phyloP scores from a whole-genome alignment of 768 basidiomycete genomes.

The Leccinum olivaceopallidum region DNA sequence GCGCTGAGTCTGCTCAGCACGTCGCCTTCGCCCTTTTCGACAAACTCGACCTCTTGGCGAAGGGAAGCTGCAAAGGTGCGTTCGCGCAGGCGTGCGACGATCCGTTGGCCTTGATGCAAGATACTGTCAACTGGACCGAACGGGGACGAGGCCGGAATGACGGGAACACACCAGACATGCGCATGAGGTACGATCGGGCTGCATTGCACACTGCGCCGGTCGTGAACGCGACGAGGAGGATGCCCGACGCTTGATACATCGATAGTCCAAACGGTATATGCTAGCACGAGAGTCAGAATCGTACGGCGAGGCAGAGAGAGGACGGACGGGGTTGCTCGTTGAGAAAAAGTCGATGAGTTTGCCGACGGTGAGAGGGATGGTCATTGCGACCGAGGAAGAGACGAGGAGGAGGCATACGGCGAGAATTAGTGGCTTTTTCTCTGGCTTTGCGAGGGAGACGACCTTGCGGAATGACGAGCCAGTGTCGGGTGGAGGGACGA shows the following conservation, averaged over 20 bases:
- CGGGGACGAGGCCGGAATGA: background rate
- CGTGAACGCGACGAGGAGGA: slow-evolving; percentile 76
- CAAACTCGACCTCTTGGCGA: slow-evolving; percentile 89
- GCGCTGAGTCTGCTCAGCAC: slow-evolving; percentile 88
- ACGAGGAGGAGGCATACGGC: slow-evolving; percentile 81
- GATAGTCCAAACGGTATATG: slow-evolving; percentile 81
- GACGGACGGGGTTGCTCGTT: slow-evolving; percentile 46
- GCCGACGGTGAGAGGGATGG: slow-evolving; percentile 90
- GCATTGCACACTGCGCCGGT: slow-evolving; percentile 88
- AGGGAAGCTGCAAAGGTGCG: slow-evolving; percentile 80
- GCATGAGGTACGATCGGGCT: slow-evolving; percentile 81
- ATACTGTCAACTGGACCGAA: background rate
- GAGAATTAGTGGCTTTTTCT: slow-evolving; percentile 70
- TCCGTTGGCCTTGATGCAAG: slow-evolving; percentile 65
- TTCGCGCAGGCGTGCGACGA: slow-evolving; percentile 85
- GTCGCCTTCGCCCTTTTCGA: slow-evolving; percentile 92
- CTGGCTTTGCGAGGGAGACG: slow-evolving; percentile 75
- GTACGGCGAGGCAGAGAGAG: no score
- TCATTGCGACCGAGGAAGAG: slow-evolving; percentile 91
- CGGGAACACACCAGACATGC: slow-evolving; percentile 63
- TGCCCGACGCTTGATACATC: slow-evolving; percentile 74
- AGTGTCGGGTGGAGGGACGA: slow-evolving; percentile 38
- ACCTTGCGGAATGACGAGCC: slow-evolving; percentile 75
- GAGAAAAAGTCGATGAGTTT: slow-evolving; percentile 94
- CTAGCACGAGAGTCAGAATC: slow-evolving; percentile 33